phyloP scores from a whole-genome alignment of 2,329 filamentous ascomycete genomes.

The Cordyceps pruinosa region DNA sequence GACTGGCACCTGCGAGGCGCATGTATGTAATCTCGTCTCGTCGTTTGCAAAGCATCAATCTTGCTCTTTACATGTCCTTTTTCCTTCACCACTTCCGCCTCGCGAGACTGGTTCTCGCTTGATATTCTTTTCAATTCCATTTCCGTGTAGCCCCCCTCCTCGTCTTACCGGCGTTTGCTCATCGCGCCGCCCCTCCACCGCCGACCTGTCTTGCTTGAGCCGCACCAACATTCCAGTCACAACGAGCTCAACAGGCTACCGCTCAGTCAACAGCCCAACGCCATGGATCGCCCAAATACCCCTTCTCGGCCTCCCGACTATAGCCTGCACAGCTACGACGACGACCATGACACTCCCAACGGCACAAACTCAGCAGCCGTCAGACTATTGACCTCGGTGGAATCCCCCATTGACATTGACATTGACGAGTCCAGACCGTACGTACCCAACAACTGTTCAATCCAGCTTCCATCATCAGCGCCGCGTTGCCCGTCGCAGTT shows the following conservation, averaged over 20 bases:
- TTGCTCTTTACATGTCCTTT: background rate
- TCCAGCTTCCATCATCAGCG: slow-evolving; percentile 13
- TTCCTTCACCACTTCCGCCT: background rate
- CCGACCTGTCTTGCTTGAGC: slow-evolving; percentile 8
- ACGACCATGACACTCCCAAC: slow-evolving; percentile 43
- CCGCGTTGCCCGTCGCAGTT: background rate
- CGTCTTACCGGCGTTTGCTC: background rate
- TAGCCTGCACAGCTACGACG: slow-evolving; percentile 48
- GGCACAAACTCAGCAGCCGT: slow-evolving; percentile 47
- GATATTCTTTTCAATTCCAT: background rate
- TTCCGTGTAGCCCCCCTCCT: background rate
- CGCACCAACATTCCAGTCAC: slow-evolving; percentile 23
- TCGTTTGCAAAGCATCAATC: background rate
- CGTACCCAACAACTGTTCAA: slow-evolving; percentile 30
- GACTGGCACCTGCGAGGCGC: background rate
- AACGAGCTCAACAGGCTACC: slow-evolving; percentile 8
- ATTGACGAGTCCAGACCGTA: slow-evolving; percentile 46
- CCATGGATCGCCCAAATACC: slow-evolving; percentile 45
- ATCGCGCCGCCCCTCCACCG: slow-evolving; percentile 7
- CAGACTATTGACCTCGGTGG: slow-evolving; percentile 56
- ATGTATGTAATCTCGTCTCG: background rate
- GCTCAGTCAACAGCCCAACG: slow-evolving; percentile 14
- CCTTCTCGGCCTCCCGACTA: slow-evolving; percentile 52
- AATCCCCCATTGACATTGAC: slow-evolving; percentile 47
- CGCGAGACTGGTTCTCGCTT: slow-evolving; percentile 8